A percentile compares a stretch with the other conserved stretches of the same genome.
These are phyloP conservation scores for Tothia fuscella DNA, from an alignment of 2,329 filamentous ascomycete genomes.

Conservation along the genomic window DNA sequence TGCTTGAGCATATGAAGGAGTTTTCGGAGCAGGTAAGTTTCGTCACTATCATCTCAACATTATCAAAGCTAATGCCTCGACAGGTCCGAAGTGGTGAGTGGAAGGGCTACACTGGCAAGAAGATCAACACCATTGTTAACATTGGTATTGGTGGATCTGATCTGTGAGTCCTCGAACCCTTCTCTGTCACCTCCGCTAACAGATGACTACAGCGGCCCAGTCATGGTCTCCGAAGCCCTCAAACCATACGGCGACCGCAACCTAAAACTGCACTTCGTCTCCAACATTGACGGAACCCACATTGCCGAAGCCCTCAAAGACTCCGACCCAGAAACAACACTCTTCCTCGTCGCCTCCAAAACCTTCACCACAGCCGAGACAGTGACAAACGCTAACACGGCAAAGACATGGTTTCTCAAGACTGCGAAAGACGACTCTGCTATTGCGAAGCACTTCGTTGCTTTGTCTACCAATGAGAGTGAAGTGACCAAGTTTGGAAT, in stretches of 20 bases:
- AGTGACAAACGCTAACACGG: conserved; percentile 90
- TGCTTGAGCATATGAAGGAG: conserved; percentile 95
- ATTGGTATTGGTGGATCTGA: conserved; percentile 97
- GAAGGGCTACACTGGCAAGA: conserved; percentile 97
- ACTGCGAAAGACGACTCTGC: conserved; percentile 58
- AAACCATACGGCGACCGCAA: conserved; percentile 84
- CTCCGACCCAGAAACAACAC: conserved; percentile 93
- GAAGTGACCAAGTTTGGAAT: conserved; percentile 99
- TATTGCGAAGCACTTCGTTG: conserved; percentile 98
- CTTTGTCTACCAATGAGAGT: conserved; percentile 85
- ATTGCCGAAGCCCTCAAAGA: conserved; percentile 82
- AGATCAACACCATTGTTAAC: conserved; percentile 92
- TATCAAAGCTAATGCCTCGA: no score
- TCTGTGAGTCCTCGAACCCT: conserved; percentile 52
- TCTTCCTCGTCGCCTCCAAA: conserved; percentile 97
- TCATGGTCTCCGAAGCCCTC: conserved; percentile 97
- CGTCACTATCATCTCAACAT: no score
- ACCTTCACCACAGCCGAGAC: conserved; percentile 99
- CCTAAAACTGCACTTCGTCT: conserved; percentile 92
- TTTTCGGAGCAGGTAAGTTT: conserved; percentile 94
- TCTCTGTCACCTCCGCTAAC: neutral
- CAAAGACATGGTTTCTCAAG: conserved; percentile 93
- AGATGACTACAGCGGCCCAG: conserved; percentile 58
- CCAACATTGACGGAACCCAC: conserved; percentile 98
- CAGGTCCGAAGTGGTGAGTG: conserved; percentile 88